Percentiles rank a stretch among this genome's conserved stretches.
Evolutionary conservation across 129 eudicot species (phyloP).

Genomic region (Pseudognaphalium luteoalbum): DNA sequence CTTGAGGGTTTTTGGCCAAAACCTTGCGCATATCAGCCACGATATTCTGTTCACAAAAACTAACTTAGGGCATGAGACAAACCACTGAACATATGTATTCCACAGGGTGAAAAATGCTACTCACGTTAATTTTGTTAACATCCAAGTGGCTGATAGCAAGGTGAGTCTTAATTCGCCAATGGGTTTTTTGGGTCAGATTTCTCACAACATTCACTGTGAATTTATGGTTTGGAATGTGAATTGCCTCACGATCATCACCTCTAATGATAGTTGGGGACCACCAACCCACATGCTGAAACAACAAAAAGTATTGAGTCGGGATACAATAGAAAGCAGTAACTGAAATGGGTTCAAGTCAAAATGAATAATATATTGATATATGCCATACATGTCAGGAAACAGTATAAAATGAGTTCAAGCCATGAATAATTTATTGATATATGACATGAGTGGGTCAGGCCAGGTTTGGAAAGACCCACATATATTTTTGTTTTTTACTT

Average conservation of each 20-base stretch:
- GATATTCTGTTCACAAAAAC: constrained; percentile 47
- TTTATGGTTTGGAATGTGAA: constrained; percentile 82
- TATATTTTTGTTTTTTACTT: neutral
- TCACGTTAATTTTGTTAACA: constrained; percentile 68
- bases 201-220: constrained; percentile 74
- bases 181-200: constrained; percentile 81
- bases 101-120: constrained; percentile 14
- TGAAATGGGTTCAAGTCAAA: neutral
- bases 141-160: constrained; percentile 84
- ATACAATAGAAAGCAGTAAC: neutral
- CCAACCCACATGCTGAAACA: constrained; percentile 83
- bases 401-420: neutral
- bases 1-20: constrained; percentile 85
- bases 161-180: constrained; percentile 90
- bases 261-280: constrained; percentile 89
- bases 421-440: no score
- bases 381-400: no score
- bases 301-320: constrained; percentile 15
- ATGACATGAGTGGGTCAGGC: neutral
- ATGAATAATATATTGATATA: no score
- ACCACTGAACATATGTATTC: neutral
- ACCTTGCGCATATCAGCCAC: constrained; percentile 95
- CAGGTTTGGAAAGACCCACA: neutral
- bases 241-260: constrained; percentile 92
- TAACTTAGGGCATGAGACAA: constrained; percentile 4